phyloP scores from a whole-genome alignment of 2,329 filamentous ascomycete genomes.

The Dactylellina drechsleri region DNA sequence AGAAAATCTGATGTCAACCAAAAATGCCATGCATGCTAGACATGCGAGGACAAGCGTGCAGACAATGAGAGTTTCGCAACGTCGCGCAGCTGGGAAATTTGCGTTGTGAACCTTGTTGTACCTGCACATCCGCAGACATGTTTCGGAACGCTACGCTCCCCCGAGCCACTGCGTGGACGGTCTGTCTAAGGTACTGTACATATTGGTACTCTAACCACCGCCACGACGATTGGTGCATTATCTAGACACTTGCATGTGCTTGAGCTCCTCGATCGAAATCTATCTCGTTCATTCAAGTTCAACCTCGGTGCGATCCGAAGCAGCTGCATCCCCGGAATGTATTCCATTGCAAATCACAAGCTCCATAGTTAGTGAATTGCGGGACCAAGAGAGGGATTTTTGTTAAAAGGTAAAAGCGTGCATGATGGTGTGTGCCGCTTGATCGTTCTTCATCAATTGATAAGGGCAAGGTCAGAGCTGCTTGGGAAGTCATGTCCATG shows the following conservation, averaged over 20 bases:
- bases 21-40: background rate
- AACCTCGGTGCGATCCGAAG: too few relatives aligned
- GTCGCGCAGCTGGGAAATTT: background rate
- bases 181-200: too few relatives aligned
- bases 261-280: background rate
- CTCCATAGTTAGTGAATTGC: background rate
- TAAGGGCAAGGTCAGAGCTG: background rate
- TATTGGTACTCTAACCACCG: background rate
- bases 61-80: background rate
- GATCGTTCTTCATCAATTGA: background rate
- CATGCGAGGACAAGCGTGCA: background rate
- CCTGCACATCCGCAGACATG: background rate
- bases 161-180: too few relatives aligned
- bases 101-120: constrained; percentile 20
- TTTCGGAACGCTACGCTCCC: background rate
- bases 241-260: too few relatives aligned
- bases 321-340: too few relatives aligned
- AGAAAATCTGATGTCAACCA: background rate
- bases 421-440: constrained; percentile 15
- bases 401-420: constrained; percentile 7
- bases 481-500: too few relatives aligned
- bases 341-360: too few relatives aligned
- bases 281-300: too few relatives aligned
- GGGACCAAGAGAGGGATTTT: constrained; percentile 16
- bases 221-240: background rate